These are phyloP conservation scores for Sclerotinia sclerotiorum DNA, from an alignment of 2,329 filamentous ascomycete genomes.

Conservation along the genomic window DNA sequence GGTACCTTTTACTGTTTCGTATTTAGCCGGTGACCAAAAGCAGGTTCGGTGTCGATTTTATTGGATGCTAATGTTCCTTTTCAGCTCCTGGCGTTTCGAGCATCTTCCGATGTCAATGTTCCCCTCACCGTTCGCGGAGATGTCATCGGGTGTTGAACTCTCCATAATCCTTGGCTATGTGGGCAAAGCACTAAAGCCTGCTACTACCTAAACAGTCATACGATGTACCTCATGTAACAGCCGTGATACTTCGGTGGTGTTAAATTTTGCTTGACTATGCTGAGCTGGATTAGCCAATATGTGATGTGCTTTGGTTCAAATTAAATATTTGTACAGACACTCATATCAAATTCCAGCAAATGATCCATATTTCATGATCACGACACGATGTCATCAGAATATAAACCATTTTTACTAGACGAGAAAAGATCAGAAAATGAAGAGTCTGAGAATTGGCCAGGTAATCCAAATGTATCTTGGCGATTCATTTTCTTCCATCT, in stretches of 20 bases:
- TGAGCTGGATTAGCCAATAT: neutral
- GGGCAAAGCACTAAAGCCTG: neutral
- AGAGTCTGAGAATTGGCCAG: too few species aligned
- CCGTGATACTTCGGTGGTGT: neutral
- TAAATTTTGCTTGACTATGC: neutral
- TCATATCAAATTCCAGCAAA: neutral
- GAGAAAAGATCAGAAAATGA: neutral
- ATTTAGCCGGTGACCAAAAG: neutral
- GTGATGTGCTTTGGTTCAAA: neutral
- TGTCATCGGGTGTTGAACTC: neutral
- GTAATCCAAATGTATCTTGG: too few species aligned
- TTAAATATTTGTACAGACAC: neutral
- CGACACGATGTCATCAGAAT: slow-evolving; percentile 11
- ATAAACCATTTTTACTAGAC: slow-evolving; percentile 1
- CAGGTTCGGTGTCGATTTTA: neutral
- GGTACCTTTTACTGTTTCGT: neutral
- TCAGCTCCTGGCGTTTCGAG: slow-evolving; percentile 9
- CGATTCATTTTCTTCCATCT: neutral
- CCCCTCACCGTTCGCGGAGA: neutral
- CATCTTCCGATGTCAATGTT: neutral
- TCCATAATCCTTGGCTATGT: neutral
- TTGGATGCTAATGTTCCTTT: neutral
- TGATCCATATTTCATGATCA: too few species aligned
- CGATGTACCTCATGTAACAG: neutral
- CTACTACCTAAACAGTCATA: neutral